Percentiles rank a stretch among this genome's conserved stretches.
Conservation (phyloP, 2,329 filamentous ascomycete species). For the Epichloe hybrida region DNA sequence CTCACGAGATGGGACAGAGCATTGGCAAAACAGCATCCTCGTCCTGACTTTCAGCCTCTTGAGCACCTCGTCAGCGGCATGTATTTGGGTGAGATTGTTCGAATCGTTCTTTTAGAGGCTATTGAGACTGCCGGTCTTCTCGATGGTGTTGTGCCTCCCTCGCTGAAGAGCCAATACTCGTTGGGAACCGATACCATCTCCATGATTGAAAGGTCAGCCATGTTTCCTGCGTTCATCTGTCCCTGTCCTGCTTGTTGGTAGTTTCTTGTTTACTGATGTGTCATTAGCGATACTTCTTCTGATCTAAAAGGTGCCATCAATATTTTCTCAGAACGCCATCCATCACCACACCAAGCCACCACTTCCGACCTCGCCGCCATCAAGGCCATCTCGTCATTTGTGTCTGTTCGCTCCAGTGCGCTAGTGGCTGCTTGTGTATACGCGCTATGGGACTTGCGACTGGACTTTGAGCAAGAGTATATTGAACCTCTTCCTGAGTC, state of each 20-base stretch:
- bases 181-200: constrained; percentile 49
- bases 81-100: constrained; percentile 53
- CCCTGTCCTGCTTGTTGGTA: background rate
- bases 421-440: constrained; percentile 46
- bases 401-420: constrained; percentile 45
- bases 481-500: constrained; percentile 15
- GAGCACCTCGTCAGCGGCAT: constrained; percentile 51
- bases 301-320: constrained; percentile 30
- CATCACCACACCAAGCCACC: constrained; percentile 27
- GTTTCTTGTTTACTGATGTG: background rate
- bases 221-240: background rate
- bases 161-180: constrained; percentile 38
- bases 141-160: constrained; percentile 41
- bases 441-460: constrained; percentile 43
- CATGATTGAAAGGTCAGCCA: constrained; percentile 39
- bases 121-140: constrained; percentile 40
- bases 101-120: constrained; percentile 44
- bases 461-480: constrained; percentile 30
- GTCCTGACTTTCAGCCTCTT: constrained; percentile 47
- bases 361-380: constrained; percentile 37
- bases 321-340: constrained; percentile 38
- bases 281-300: constrained; percentile 29
- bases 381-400: constrained; percentile 36
- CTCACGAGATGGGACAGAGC: constrained; percentile 46
- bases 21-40: constrained; percentile 37